Evolutionary conservation across 768 basidiomycete species (phyloP), one percentile per base, ranked within the genome.

Genomic region (Boletus eberwhitei): DNA sequence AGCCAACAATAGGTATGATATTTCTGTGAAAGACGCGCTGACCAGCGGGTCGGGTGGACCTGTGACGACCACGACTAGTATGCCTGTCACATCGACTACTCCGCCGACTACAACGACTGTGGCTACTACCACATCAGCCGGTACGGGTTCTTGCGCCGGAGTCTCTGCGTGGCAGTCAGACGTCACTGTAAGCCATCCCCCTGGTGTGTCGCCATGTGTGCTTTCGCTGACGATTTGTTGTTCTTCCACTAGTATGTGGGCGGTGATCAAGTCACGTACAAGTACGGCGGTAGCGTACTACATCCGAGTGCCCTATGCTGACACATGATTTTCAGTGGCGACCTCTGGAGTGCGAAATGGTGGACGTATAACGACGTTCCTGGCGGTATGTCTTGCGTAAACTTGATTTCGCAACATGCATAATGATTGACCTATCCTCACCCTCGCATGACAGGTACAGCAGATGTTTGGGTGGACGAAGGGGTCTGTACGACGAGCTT

Each of bases 1-100:
- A 76, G 85, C 74, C 21, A 87, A 88, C 62, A 71, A 71, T 42
- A 77, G 81, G 17, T 87, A 79, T 60, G 84, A 86, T 62, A 54
- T 75, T n/a, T 78, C 77, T 4, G 78, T 86, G 50, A 87, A 88
- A 64, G 74, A 77, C 53, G 77, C 80, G 29, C 73, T 87, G 22
- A 67, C 67, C 12, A 77, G 79, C 16, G 84, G 75, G 67, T 29
- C 67, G 74, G 51, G 52, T 59, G 37, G 60, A 16, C 35, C 58
- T 4, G 9, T 11, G 17, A 53, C 51, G 7, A 42, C 46, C 2
- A 43, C 57, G 3, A 57, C 57, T 17, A 38, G 8, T 2, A 6
- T 17, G 8, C 19, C 62, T 3, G 35, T 54, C 5, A 59, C 61
- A 21, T 50, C 58, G 3, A 40, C 58, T 2, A 41, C 48, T 24